Conservation (phyloP, 768 basidiomycete species). For the Russula emetica region DNA sequence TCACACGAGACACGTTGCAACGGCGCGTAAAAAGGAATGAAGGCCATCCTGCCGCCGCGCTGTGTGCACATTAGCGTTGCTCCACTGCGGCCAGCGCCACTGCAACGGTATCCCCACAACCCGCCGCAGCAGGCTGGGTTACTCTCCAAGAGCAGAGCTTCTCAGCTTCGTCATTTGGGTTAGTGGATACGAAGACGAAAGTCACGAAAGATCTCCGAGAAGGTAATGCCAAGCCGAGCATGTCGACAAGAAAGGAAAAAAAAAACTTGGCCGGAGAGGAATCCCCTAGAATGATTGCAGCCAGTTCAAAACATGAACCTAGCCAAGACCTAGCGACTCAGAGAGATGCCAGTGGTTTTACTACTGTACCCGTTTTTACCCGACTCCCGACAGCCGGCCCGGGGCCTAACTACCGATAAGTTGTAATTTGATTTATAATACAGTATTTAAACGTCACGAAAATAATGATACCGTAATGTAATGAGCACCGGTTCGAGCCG, state of each 20-base stretch:
- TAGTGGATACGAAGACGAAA: not conserved
- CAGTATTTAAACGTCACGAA: too few relatives aligned
- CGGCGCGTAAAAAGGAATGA: not conserved
- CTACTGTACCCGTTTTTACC: too few relatives aligned
- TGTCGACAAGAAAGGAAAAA: too few relatives aligned
- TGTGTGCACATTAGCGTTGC: not conserved
- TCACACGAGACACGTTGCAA: slow-evolving; percentile 1
- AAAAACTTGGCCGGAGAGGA: not conserved
- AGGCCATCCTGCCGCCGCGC: not conserved
- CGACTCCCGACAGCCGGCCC: too few relatives aligned
- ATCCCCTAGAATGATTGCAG: too few relatives aligned
- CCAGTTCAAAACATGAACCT: too few relatives aligned
- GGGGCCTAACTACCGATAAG: too few relatives aligned
- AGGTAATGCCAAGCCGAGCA: not conserved
- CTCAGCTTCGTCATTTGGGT: not conserved
- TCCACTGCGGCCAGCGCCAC: not conserved
- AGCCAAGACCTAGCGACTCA: too few relatives aligned
- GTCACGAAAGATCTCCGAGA: not conserved
- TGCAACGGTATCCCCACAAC: not conserved
- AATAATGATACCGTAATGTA: too few relatives aligned
- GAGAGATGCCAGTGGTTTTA: too few relatives aligned
- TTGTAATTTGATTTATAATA: too few relatives aligned
- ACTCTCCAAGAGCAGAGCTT: not conserved
- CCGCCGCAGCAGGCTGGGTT: not conserved
- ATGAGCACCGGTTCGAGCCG: too few relatives aligned